Percentiles rank a stretch among this genome's conserved stretches.
phyloP scores from a whole-genome alignment of 306 rosid genomes.

The Prunus davidiana region DNA sequence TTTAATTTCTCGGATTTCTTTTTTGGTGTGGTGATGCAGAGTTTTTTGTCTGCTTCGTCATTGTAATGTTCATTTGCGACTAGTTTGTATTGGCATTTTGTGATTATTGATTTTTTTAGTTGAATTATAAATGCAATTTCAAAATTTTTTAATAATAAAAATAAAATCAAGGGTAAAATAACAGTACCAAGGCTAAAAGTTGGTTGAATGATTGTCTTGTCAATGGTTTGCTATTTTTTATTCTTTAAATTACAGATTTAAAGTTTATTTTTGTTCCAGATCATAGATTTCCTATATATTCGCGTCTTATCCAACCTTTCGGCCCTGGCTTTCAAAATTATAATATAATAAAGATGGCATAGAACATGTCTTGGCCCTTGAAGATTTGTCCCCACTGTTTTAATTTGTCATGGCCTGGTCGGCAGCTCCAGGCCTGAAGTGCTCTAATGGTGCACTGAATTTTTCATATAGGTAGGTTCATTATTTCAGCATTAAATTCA shows the following conservation, averaged over 20 bases:
- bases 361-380: neutral
- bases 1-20: neutral
- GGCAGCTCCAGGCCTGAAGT: neutral
- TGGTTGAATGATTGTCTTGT: neutral
- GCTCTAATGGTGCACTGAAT: neutral
- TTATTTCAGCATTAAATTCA: neutral
- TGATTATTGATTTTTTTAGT: fast-evolving
- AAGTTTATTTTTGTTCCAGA: neutral
- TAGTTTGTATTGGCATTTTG: too few relatives aligned
- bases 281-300: neutral
- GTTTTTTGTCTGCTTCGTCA: fast-evolving
- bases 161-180: neutral
- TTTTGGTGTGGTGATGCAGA: too few relatives aligned
- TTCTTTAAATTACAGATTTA: neutral
- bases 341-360: neutral
- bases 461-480: neutral
- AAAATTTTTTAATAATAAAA: too few relatives aligned
- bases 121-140: too few relatives aligned
- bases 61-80: too few relatives aligned
- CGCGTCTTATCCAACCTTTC: neutral
- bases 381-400: neutral
- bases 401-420: neutral
- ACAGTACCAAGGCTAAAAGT: neutral
- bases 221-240: neutral
- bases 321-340: neutral